Evolutionary conservation across 305 asterid genomes (phyloP).

Genomic region (Fraxinus nigra): DNA sequence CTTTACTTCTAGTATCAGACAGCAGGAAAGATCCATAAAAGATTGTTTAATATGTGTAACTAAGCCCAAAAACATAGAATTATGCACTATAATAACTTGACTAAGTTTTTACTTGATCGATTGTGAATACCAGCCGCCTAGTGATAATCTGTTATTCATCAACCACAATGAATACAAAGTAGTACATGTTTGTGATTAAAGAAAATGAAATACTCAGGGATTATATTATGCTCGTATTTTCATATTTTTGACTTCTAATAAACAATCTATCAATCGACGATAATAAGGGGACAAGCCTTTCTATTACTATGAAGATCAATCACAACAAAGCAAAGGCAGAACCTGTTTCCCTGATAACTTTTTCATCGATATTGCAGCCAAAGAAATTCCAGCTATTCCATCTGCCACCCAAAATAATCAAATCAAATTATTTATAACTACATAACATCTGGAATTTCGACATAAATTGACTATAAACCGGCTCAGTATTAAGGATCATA

Average conservation of each 20-base stretch:
- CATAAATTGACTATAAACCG: neutral
- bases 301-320: conserved; percentile 7
- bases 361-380: conserved; percentile 73
- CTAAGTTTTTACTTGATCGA: neutral
- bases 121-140: neutral
- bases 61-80: neutral
- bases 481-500: neutral
- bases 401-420: conserved; percentile 39
- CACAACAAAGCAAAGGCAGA: conserved; percentile 18
- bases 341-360: conserved; percentile 89
- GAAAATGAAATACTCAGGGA: neutral
- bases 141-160: neutral
- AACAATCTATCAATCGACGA: too few species aligned
- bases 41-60: neutral
- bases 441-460: neutral
- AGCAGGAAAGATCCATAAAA: neutral
- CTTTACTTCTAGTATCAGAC: neutral
- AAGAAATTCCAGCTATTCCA: conserved; percentile 90
- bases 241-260: neutral
- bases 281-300: neutral
- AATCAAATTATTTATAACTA: conserved; percentile 15
- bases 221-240: neutral
- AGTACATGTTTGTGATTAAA: neutral
- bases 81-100: neutral
- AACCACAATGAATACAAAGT: neutral